A percentile compares a stretch with the other conserved stretches of the same genome.
Conservation (phyloP, 2,329 filamentous ascomycete genomes). For the Hypomyces rosellus region DNA sequence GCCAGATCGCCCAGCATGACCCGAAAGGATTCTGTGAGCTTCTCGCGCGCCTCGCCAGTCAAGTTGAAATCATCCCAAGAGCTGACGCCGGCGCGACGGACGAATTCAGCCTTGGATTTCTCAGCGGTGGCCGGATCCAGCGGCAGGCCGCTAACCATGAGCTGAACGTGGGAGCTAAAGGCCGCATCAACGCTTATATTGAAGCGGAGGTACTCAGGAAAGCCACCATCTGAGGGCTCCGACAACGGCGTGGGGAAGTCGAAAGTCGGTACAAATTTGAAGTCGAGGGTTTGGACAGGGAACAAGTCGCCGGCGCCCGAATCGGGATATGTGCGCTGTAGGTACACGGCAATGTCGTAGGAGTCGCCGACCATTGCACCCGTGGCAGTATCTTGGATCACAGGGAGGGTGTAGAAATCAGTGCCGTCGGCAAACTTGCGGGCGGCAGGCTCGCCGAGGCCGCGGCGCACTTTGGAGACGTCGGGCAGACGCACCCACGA, state of each 20-base stretch:
- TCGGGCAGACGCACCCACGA: constrained; percentile 48
- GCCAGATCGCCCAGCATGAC: constrained; percentile 36
- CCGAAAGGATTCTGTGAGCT: constrained; percentile 34
- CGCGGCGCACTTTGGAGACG: constrained; percentile 40
- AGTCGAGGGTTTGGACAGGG: constrained; percentile 37
- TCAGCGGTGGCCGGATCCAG: constrained; percentile 45
- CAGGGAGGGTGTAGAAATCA: constrained; percentile 55
- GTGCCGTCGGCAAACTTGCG: constrained; percentile 51
- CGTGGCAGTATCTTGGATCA: constrained; percentile 42
- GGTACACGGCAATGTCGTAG: constrained; percentile 58
- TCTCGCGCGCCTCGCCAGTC: constrained; percentile 32
- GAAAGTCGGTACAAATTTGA: constrained; percentile 18
- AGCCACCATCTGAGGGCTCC: constrained; percentile 20
- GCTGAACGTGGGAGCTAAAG: constrained; percentile 40
- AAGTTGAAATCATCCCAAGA: constrained; percentile 40
- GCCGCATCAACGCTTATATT: constrained; percentile 49
- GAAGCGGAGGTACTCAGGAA: constrained; percentile 40
- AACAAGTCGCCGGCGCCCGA: constrained; percentile 43
- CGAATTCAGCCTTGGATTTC: constrained; percentile 39
- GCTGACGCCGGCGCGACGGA: constrained; percentile 36
- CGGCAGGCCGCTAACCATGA: constrained; percentile 38
- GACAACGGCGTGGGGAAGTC: constrained; percentile 33
- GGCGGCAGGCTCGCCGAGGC: constrained; percentile 39
- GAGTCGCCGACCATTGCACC: constrained; percentile 49
- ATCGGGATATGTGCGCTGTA: constrained; percentile 46